Evolutionary conservation across 2,329 filamentous ascomycete species (phyloP).

Genomic region (Leptographium wingfieldii): DNA sequence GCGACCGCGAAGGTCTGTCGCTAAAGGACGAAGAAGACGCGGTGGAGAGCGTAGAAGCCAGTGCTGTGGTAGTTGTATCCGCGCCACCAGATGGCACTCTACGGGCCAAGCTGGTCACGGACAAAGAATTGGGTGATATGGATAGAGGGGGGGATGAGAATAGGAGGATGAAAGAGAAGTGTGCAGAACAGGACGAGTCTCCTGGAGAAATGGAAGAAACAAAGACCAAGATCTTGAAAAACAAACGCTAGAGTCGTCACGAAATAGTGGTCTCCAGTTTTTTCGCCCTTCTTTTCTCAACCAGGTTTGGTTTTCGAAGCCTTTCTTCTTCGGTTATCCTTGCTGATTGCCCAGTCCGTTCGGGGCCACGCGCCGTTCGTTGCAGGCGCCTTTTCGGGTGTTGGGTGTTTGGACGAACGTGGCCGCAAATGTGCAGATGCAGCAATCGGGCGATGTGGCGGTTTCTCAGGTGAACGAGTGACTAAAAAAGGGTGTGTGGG

Average conservation of each 20-base stretch:
- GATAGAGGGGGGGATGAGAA: neutral
- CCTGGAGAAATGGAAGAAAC: conserved; percentile 1
- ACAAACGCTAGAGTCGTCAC: conserved; percentile 10
- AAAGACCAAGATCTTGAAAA: conserved; percentile 8
- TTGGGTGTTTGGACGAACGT: neutral
- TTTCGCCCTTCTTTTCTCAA: conserved; percentile 1
- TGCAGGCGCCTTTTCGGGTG: neutral
- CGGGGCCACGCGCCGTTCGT: neutral
- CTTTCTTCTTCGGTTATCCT: neutral
- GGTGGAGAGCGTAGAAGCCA: conserved; percentile 36
- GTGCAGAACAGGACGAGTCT: neutral
- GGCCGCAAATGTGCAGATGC: neutral
- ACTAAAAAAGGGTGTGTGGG: neutral
- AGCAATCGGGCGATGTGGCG: neutral
- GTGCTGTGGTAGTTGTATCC: conserved; percentile 22
- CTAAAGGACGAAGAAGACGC: conserved; percentile 43
- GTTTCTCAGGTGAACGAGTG: neutral
- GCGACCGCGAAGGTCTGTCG: conserved; percentile 33
- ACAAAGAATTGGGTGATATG: neutral
- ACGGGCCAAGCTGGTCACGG: conserved; percentile 12
- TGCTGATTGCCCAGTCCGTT: neutral
- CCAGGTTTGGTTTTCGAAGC: neutral
- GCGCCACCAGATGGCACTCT: conserved; percentile 16
- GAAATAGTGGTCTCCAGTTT: conserved; percentile 8
- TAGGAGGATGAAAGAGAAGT: neutral